Evolutionary conservation across 768 basidiomycete genomes (phyloP).

Genomic region (Naganishia friedmannii): DNA sequence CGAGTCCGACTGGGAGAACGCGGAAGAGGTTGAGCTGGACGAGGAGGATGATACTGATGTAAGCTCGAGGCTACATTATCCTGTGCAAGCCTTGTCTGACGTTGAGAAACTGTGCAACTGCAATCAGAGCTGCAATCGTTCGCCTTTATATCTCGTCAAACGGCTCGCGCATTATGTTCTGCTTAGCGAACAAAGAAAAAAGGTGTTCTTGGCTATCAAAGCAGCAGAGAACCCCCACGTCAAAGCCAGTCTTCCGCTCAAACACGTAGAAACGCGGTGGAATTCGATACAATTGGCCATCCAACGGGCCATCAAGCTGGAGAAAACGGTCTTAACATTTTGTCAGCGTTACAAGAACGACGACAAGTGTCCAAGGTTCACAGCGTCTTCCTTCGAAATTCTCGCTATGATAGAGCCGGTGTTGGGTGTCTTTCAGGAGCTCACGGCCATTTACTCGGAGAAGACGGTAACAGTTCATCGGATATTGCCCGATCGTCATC

Average conservation of each 20-base stretch:
- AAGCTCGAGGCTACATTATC: no score
- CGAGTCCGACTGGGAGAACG: no score
- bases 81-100: no score
- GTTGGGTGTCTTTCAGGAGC: not conserved
- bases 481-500: not conserved
- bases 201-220: no score
- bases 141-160: no score
- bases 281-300: not conserved
- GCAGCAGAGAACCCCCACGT: no score
- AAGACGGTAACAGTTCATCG: not conserved
- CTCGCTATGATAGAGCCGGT: not conserved
- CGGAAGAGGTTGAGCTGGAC: no score
- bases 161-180: no score
- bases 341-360: not conserved
- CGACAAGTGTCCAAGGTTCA: not conserved
- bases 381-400: not conserved
- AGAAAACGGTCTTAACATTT: not conserved
- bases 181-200: no score
- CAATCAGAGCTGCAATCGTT: no score
- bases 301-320: not conserved
- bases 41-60: no score
- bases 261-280: not conserved
- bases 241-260: not conserved
- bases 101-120: no score
- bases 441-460: not conserved